Conservation (phyloP, 148 eudicot species). For the Selenicereus undatus region DNA sequence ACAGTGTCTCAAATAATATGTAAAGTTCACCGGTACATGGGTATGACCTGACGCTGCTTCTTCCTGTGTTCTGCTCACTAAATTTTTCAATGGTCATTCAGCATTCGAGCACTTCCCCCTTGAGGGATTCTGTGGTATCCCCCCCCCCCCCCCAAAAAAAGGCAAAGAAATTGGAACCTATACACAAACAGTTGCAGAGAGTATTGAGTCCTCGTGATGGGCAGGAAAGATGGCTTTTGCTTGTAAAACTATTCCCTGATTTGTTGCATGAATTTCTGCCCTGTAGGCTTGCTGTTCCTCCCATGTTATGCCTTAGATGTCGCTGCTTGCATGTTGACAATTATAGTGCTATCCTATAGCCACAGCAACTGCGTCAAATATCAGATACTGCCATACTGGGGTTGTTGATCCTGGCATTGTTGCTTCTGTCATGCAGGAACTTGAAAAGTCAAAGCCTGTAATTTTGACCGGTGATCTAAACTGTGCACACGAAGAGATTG, state of each 20-base stretch:
- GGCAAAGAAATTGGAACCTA: no score
- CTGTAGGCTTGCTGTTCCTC: neutral
- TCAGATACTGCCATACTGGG: neutral
- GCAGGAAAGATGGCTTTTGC: neutral
- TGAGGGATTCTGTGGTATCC: neutral
- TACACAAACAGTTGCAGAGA: neutral
- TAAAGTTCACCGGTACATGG: no score
- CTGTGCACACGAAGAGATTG: constrained; percentile 96
- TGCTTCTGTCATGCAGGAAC: constrained; percentile 55
- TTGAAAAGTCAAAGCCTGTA: constrained; percentile 92
- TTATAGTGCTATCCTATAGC: neutral
- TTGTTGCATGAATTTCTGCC: neutral
- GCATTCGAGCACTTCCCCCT: no score
- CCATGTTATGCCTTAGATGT: neutral
- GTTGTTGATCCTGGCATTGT: neutral
- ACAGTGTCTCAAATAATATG: no score
- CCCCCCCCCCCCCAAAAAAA: no score
- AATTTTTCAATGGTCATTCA: no score
- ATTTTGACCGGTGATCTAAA: constrained; percentile 91
- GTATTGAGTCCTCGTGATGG: neutral
- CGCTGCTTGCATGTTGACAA: neutral
- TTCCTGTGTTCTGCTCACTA: no score
- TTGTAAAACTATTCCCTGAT: neutral
- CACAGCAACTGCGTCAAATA: no score
- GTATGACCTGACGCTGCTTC: no score